Evolutionary conservation across 768 basidiomycete genomes (phyloP), one percentile per base, ranked within the genome.

Genomic region (Panaeolus cyanescens): DNA sequence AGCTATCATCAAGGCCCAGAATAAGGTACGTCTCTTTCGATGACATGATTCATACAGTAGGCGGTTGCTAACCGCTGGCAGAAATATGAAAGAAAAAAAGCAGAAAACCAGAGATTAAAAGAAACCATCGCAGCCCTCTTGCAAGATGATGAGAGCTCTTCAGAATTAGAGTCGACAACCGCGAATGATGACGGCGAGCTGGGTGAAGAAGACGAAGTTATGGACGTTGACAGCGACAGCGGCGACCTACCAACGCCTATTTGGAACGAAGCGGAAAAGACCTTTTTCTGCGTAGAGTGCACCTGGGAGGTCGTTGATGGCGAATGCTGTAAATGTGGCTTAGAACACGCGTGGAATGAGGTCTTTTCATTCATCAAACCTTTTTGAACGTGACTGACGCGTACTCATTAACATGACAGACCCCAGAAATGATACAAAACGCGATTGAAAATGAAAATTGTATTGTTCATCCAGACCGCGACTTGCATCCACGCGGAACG

Each of bases 281-380:
- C 72, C 1, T 68, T 71, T 58, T 64, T 70, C 10, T 76, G 75
- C 61, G 56, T 56, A 1, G 64, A 68, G 8, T 77, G 76, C 63
- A 55, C 22, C 7, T 73, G 69, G 66, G 76, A 78, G 59, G 69
- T 77, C 2, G 64, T 70, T 19, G 70, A 73, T 1, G 72, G 70
- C 1, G n/a, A 64, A 1, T 79, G 75, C 64, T 34, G 60, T 1
- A 22, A 5, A 25, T 78, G 76, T 50, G 33, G 42, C 19, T 62
- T 59, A 40, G 63, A 68, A 54, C 66, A 60, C 32, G 55, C 53
- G 20, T 58, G 56, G 54, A 33, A 45, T 8, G 36, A 59, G 40
- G 66, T 65, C 3, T 42, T 42, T 22, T 20, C 20, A 20, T 20
- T 22, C 5, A 42, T 42, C 33, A 34, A 34, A 34, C 8, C 10